Conservation (phyloP, 495 filamentous ascomycete genomes). For the Lindgomyces ingoldianus region DNA sequence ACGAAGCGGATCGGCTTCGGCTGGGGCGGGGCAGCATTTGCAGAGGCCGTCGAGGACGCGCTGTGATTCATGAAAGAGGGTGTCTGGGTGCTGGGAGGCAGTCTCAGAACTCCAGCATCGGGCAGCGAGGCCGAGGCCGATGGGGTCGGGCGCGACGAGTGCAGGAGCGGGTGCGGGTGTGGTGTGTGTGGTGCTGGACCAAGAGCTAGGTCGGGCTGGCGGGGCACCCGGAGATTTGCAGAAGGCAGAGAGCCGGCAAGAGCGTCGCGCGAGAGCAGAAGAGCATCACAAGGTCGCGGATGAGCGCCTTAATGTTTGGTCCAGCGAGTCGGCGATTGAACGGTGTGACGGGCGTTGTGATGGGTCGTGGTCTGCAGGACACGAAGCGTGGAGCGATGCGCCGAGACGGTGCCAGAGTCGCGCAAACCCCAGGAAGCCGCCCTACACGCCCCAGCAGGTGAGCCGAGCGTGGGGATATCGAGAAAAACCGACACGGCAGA, state of each 20-base stretch:
- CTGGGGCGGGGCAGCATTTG: conserved; percentile 24
- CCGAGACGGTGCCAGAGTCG: too few species aligned
- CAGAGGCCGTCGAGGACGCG: conserved; percentile 27
- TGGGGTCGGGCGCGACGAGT: neutral
- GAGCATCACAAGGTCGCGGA: too few species aligned
- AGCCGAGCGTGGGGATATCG: conserved; percentile 3
- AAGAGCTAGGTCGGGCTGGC: neutral
- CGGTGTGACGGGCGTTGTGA: neutral
- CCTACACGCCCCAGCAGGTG: conserved; percentile 6
- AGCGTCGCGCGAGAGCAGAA: too few species aligned
- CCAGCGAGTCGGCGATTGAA: neutral
- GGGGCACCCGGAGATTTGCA: neutral
- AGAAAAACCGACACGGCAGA: too few species aligned
- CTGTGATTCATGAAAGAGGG: conserved; percentile 37
- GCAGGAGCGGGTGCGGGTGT: neutral
- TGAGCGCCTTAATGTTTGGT: neutral
- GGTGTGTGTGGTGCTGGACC: neutral
- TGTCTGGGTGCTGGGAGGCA: conserved; percentile 1
- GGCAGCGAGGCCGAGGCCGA: neutral
- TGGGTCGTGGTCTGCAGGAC: neutral
- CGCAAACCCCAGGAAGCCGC: too few species aligned
- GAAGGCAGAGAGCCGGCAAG: too few species aligned
- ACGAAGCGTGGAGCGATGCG: too few species aligned
- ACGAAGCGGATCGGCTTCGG: conserved; percentile 39
- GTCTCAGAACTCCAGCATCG: conserved; percentile 21